A percentile compares a stretch with the other conserved stretches of the same genome.
Evolutionary conservation across 2,329 filamentous ascomycete species (phyloP).

Genomic region (Sarocladiaceae sp.): DNA sequence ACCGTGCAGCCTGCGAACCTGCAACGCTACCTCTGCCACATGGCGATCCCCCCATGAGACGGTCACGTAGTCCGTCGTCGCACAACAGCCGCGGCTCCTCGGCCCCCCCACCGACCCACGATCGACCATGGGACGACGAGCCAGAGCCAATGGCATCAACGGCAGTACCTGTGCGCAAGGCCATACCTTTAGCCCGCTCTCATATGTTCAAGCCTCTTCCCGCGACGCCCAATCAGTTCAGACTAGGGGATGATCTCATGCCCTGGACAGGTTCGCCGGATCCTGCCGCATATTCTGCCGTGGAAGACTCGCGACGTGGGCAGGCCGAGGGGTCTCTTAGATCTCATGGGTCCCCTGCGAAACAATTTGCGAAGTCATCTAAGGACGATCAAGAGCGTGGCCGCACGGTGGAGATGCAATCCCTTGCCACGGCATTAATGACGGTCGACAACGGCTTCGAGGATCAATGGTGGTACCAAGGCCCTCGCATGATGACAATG

Average conservation of each 20-base stretch:
- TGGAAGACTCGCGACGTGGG: conserved; percentile 1
- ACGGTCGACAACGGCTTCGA: conserved; percentile 54
- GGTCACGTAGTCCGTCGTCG: conserved; percentile 20
- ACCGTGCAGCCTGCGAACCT: not conserved
- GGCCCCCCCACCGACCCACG: conserved; percentile 41
- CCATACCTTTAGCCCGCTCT: conserved; percentile 14
- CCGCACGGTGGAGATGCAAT: conserved; percentile 34
- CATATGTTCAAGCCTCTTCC: conserved; percentile 38
- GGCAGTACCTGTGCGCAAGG: conserved; percentile 16
- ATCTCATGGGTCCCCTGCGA: not conserved
- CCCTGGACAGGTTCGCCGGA: conserved; percentile 32
- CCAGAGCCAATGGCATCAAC: conserved; percentile 22
- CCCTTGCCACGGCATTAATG: conserved; percentile 46
- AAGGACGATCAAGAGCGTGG: conserved; percentile 25
- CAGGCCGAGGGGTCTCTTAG: not conserved
- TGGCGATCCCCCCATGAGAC: not conserved
- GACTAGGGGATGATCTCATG: conserved; percentile 39
- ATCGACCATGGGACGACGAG: conserved; percentile 40
- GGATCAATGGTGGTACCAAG: conserved; percentile 52
- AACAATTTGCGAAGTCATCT: conserved; percentile 3
- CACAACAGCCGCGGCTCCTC: conserved; percentile 39
- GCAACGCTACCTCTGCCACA: not conserved
- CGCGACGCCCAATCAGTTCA: conserved; percentile 24
- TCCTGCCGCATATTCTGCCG: not conserved
- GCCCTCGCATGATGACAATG: conserved; percentile 20